Base-by-base conservation (phyloP, 1,284 basidiomycete genomes). In the Sphaerobolus stellatus region DNA sequence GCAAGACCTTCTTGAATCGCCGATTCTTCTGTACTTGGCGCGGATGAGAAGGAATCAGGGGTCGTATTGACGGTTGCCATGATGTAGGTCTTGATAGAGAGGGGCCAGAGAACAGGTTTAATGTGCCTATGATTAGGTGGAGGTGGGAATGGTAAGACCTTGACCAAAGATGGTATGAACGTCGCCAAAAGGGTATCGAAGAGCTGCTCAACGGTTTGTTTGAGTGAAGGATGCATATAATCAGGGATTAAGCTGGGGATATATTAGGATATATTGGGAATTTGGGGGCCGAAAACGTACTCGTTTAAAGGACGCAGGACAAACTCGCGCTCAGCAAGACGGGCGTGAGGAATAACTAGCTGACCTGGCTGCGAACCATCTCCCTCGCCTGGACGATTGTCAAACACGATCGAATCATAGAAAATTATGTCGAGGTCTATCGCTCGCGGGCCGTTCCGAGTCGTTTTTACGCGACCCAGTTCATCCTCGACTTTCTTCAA, bases 61-160 rank as follows among this genome's bases (percentile, higher is more conserved):
- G 97, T 99, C 3, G 84, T 82, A 67, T 99, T 98, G 61, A 99
- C 81, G 4, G 94, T 98, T 0, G 90, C 90, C 97, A 99, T 99
- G 56, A 98, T 70, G 56, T 82, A 80, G 1, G 92, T 94, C 60
- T 75, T 77, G 13, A 7, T 52, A 13, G 30, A 59, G 36, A 51
- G 54, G 56, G 50, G 60, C 61, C 29, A 51, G 45, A 47, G 61
- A 54, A 7, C 59, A 46, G 2, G 54, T 28, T 5, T 62, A 30
- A 34, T 62, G 52, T 27, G 62, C 63, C 11, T 67, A 61, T 29
- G 64, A 61, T n/a, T 59, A 52, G 7, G 56, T 59, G 58, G 33
- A 79, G 82, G 53, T 52, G 86, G 81, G 64, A 86, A 86, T 2
- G 84, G 83, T 5, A 84, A 73, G n/a, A 88, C 81, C 71, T 82